These are phyloP conservation scores for Apiospora kogelbergensis DNA, from an alignment of 2,329 filamentous ascomycete species.

Conservation along the genomic window DNA sequence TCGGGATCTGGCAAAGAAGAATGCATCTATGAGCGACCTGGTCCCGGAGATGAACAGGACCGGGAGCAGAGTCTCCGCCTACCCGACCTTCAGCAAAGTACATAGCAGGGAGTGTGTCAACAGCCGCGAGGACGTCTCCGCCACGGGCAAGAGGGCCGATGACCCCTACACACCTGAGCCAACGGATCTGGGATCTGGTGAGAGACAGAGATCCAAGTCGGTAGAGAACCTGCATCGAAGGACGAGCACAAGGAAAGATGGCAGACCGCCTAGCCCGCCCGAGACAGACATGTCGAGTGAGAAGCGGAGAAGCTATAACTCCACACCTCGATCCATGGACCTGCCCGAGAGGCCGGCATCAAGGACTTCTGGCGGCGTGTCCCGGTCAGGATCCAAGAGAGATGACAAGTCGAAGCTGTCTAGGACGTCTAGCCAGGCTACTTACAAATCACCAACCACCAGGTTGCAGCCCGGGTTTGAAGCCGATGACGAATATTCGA, in stretches of 20 bases:
- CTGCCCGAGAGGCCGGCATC: constrained; percentile 42
- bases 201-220: constrained; percentile 49
- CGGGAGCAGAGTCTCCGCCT: constrained; percentile 31
- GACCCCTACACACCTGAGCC: constrained; percentile 67
- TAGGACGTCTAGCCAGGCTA: constrained; percentile 58
- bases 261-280: constrained; percentile 61
- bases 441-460: constrained; percentile 39
- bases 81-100: constrained; percentile 58
- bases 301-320: constrained; percentile 36
- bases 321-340: constrained; percentile 36
- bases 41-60: constrained; percentile 30
- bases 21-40: constrained; percentile 31
- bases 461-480: constrained; percentile 24
- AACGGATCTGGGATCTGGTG: constrained; percentile 63
- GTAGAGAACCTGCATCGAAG: constrained; percentile 38
- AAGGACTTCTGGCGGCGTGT: constrained; percentile 41
- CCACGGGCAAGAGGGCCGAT: constrained; percentile 30
- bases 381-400: constrained; percentile 44
- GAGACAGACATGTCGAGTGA: constrained; percentile 59
- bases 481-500: constrained; percentile 19
- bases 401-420: constrained; percentile 55
- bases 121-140: constrained; percentile 54
- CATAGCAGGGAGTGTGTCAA: constrained; percentile 86
- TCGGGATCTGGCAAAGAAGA: constrained; percentile 23
- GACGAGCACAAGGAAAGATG: constrained; percentile 35